These are phyloP conservation scores for Casaregolazyma lundiana DNA, from an alignment of 1,139 yeast genomes.

Conservation along the genomic window DNA sequence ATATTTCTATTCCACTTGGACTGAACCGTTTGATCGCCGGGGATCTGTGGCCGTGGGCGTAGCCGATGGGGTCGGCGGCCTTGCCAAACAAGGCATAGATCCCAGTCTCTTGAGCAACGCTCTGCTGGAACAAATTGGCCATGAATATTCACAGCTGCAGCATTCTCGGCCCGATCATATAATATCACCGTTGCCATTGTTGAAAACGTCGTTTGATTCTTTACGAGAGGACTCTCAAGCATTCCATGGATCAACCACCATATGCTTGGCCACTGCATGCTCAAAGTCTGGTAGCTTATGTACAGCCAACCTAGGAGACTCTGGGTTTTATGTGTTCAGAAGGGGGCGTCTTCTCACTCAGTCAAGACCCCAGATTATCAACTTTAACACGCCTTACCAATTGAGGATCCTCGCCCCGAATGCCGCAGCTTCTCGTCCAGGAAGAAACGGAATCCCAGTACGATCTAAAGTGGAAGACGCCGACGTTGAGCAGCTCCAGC, in stretches of 20 bases:
- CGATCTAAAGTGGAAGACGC: conserved; percentile 48
- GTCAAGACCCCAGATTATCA: conserved; percentile 77
- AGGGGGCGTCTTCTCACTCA: conserved; percentile 57
- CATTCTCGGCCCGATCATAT: conserved; percentile 12
- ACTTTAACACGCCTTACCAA: conserved; percentile 89
- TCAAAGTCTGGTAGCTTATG: conserved; percentile 48
- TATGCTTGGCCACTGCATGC: conserved; percentile 73
- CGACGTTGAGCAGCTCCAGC: conserved; percentile 34
- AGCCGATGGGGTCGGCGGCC: conserved; percentile 98
- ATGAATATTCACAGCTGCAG: conserved; percentile 14
- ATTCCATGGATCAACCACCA: conserved; percentile 94
- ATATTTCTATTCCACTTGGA: conserved; percentile 49
- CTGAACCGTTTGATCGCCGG: conserved; percentile 33
- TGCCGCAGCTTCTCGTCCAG: conserved; percentile 13
- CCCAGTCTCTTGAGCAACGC: conserved; percentile 45
- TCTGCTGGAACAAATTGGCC: conserved; percentile 32
- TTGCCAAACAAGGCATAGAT: conserved; percentile 90
- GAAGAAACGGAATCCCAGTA: conserved; percentile 48
- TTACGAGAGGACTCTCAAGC: conserved; percentile 55
- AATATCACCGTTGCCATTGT: conserved; percentile 46
- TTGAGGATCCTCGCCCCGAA: conserved; percentile 69
- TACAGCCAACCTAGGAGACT: conserved; percentile 87
- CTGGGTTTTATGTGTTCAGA: conserved; percentile 88
- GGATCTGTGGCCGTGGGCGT: conserved; percentile 72
- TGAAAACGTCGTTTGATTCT: conserved; percentile 51